Evolutionary conservation across 2,329 filamentous ascomycete species (phyloP).

Genomic region (Neonectria ditissima): DNA sequence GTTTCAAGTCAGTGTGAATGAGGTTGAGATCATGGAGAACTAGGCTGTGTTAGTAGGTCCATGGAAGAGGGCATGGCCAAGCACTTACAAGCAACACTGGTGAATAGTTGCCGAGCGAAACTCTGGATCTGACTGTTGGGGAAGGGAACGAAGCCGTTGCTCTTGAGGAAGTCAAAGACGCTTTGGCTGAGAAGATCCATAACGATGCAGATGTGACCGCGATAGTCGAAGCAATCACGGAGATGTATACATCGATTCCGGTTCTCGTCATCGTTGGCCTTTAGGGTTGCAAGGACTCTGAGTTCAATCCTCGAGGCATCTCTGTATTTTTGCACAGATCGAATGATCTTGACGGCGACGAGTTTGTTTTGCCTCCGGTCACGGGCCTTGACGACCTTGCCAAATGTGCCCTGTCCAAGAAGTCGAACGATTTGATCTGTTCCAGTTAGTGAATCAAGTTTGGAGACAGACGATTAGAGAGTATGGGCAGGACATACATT

Average conservation of each 20-base stretch:
- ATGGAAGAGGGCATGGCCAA: neutral
- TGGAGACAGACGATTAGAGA: neutral
- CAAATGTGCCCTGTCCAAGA: constrained; percentile 96
- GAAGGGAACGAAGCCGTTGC: constrained; percentile 94
- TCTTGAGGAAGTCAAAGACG: constrained; percentile 98
- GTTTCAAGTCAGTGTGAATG: constrained; percentile 88
- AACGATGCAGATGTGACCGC: constrained; percentile 92
- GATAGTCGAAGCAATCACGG: constrained; percentile 95
- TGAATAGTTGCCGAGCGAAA: constrained; percentile 95
- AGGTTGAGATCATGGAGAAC: constrained; percentile 97
- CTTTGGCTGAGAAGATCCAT: constrained; percentile 88
- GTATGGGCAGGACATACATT: constrained; percentile 74
- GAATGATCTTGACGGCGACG: constrained; percentile 97
- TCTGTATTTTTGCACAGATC: constrained; percentile 97
- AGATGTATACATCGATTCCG: constrained; percentile 97
- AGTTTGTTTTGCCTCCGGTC: constrained; percentile 81
- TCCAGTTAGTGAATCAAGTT: constrained; percentile 34
- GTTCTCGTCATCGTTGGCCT: constrained; percentile 91
- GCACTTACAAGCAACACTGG: constrained; percentile 94
- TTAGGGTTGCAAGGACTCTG: constrained; percentile 89
- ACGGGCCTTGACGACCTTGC: constrained; percentile 94
- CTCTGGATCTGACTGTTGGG: constrained; percentile 98
- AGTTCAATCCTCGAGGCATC: constrained; percentile 96
- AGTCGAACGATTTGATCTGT: constrained; percentile 89
- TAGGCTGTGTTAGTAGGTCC: constrained; percentile 51